These are phyloP conservation scores for Oryza glaberrima DNA, from an alignment of 176 grass and related monocot genomes.

Conservation along the genomic window DNA sequence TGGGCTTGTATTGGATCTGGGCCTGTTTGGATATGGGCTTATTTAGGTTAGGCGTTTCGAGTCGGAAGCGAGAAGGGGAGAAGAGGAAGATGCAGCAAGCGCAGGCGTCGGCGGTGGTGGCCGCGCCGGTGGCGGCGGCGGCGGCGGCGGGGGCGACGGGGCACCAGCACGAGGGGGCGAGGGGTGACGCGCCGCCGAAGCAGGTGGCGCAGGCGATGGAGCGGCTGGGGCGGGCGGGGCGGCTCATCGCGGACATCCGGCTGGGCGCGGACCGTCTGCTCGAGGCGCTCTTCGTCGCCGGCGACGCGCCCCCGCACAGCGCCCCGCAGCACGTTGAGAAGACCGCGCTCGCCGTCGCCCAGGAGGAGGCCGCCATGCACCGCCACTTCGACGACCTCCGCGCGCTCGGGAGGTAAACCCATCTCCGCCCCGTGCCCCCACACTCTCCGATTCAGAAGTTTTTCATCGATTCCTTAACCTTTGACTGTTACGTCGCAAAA, in stretches of 20 bases:
- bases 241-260: constrained; percentile 89
- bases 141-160: constrained; percentile 11
- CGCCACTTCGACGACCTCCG: constrained; percentile 90
- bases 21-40: not conserved
- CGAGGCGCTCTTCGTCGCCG: constrained; percentile 77
- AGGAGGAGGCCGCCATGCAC: constrained; percentile 80
- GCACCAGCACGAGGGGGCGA: not conserved
- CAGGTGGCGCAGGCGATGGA: constrained; percentile 99
- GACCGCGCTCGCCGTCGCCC: constrained; percentile 37
- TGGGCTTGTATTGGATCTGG: not conserved
- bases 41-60: not conserved
- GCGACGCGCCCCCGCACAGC: constrained; percentile 43
- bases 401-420: constrained; percentile 60
- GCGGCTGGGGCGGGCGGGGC: constrained; percentile 64
- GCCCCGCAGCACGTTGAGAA: constrained; percentile 44
- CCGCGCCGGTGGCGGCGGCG: not conserved
- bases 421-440: constrained; percentile 1
- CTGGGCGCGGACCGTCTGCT: constrained; percentile 86
- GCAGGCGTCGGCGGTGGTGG: not conserved
- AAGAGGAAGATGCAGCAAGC: constrained; percentile 49
- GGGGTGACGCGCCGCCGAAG: constrained; percentile 84
- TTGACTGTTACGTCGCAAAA: not conserved
- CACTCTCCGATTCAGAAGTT: constrained; percentile 7
- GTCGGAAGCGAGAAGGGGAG: not conserved
- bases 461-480: not conserved